Evolutionary conservation across 2,329 filamentous ascomycete genomes (phyloP).

Genomic region (Xylaria digitata): DNA sequence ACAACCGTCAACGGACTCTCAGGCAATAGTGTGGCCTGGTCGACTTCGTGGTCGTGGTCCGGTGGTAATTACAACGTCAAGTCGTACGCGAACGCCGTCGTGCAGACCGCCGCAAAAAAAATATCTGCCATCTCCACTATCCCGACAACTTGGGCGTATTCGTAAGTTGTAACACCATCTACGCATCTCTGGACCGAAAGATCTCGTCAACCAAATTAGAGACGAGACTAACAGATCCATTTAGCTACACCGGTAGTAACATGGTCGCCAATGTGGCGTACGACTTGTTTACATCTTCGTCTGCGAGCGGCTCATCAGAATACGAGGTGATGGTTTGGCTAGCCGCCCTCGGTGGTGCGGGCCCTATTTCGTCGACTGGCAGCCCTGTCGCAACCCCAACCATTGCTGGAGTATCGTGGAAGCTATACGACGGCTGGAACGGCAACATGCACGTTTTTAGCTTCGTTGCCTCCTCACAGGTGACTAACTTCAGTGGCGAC

Average conservation of each 20-base stretch:
- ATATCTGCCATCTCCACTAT: slow-evolving; percentile 53
- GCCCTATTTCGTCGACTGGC: slow-evolving; percentile 57
- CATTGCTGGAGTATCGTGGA: slow-evolving; percentile 63
- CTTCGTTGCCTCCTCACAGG: slow-evolving; percentile 54
- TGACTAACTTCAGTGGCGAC: slow-evolving; percentile 64
- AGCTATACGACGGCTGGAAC: slow-evolving; percentile 67
- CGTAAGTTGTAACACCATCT: slow-evolving; percentile 44
- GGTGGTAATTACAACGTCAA: slow-evolving; percentile 57
- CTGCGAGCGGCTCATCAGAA: slow-evolving; percentile 58
- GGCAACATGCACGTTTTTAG: slow-evolving; percentile 67
- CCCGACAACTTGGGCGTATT: slow-evolving; percentile 54
- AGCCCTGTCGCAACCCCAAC: slow-evolving; percentile 63
- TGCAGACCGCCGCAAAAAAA: slow-evolving; percentile 49
- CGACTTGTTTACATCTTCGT: slow-evolving; percentile 66
- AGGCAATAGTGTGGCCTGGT: slow-evolving; percentile 55
- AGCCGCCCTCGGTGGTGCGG: slow-evolving; percentile 45
- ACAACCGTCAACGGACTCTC: slow-evolving; percentile 54
- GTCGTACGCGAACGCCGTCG: slow-evolving; percentile 59
- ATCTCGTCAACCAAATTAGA: not conserved
- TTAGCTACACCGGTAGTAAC: slow-evolving; percentile 59
- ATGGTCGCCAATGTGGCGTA: slow-evolving; percentile 69
- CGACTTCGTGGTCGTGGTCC: slow-evolving; percentile 58
- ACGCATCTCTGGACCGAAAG: not conserved
- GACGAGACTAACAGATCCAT: not conserved
- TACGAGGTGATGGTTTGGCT: slow-evolving; percentile 66